These are phyloP conservation scores for Nicotiana attenuata DNA, from an alignment of 257 asterid species.

Conservation along the genomic window DNA sequence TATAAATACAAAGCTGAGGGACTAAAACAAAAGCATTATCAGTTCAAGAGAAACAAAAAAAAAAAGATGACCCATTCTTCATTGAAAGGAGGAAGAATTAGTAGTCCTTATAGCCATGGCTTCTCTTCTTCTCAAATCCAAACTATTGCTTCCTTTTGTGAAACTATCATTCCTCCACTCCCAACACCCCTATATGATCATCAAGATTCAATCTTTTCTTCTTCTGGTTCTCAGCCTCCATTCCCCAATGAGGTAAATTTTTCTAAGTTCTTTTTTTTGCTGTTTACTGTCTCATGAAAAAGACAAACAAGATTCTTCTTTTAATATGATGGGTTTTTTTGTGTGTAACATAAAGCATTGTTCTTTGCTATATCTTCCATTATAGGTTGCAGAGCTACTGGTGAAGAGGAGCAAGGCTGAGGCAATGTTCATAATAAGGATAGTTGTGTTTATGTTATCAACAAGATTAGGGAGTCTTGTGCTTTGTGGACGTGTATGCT, in stretches of 20 bases:
- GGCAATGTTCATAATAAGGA: constrained; percentile 40
- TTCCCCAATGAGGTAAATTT: constrained; percentile 51
- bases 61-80: constrained; percentile 28
- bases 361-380: background rate
- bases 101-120: constrained; percentile 58
- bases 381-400: constrained; percentile 73
- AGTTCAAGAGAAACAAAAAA: background rate
- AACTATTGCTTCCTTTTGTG: constrained; percentile 57
- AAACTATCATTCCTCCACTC: constrained; percentile 67
- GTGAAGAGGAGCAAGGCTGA: constrained; percentile 42
- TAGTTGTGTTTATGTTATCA: constrained; percentile 48
- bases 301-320: background rate
- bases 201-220: constrained; percentile 23
- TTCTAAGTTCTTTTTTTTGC: background rate
- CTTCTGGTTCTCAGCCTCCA: constrained; percentile 42
- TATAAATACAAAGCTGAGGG: background rate
- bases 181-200: constrained; percentile 4
- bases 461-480: constrained; percentile 72
- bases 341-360: background rate
- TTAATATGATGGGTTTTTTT: background rate
- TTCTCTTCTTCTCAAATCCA: constrained; percentile 67
- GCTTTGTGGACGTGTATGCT: constrained; percentile 61
- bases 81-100: constrained; percentile 38
- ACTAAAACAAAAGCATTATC: no score
- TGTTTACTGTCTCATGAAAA: background rate